Base-by-base conservation (phyloP, 352 stramenopile species). In the Phytophthora fragariaefolia region DNA sequence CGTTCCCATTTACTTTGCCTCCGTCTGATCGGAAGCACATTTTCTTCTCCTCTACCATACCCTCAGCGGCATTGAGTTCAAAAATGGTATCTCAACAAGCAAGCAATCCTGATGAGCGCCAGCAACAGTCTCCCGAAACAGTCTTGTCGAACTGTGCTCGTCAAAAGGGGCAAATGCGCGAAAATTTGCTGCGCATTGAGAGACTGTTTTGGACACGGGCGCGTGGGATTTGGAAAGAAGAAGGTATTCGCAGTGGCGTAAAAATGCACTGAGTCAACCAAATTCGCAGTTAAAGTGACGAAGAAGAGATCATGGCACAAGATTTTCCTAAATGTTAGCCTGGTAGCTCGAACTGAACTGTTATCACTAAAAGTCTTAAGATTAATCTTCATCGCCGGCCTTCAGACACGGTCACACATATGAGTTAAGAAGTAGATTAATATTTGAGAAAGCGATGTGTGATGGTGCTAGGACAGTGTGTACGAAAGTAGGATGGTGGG, bases 161-260 rank as follows among this genome's bases (percentile, higher is more conserved):
- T n/a, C 74, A 83, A 54, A 77, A 76, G 38, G 48, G 49, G 12
- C 61, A 53, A 50, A 34, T 83, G 5, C 54, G 64, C 5, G 72
- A 82, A 17, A 69, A 79, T 13, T 45, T 85, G 2, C 68, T 69
- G 15, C 51, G 55, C 42, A 48, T 80, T 7, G 66, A 83, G 42
- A 53, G 36, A n/a, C 24, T 74, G 2, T 83, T 85, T 24, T 85
- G 77, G 77, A 15, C 23, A 1, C 53, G 60, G 5, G 63, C 71
- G 46, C 65, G 38, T 34, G 55, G 72, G 28, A 23, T 69, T 18
- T 82, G 76, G 74, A 60, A 72, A 26, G 58, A 72, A 26, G 59
- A 66, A 58, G 63, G 38, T 9, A 47, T 66, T 22, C 58, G 38
- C n/a, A 15, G 18, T 43, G 58, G 48, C 0, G n/a, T 59, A 8